Conservation (phyloP, 2,329 filamentous ascomycete species). For the Cordyceps javanica region DNA sequence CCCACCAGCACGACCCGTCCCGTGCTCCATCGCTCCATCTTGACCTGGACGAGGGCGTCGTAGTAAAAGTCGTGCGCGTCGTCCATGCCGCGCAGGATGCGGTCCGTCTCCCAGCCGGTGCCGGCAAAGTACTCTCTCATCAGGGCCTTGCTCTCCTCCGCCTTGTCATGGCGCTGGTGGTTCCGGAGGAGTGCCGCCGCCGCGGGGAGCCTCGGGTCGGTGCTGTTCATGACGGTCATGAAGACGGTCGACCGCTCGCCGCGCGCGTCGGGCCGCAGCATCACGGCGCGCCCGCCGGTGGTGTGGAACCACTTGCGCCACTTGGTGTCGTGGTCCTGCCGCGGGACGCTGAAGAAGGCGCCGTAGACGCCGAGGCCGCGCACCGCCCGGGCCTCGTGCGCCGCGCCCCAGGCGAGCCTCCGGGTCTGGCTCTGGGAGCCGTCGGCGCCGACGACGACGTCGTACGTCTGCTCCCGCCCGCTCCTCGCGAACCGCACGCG, state of each 20-base stretch:
- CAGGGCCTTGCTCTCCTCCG: constrained; percentile 29
- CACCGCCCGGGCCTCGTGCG: constrained; percentile 21
- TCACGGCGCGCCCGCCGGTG: constrained; percentile 29
- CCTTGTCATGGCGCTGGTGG: constrained; percentile 16
- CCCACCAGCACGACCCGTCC: constrained; percentile 38
- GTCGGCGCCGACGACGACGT: constrained; percentile 50
- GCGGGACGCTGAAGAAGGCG: constrained; percentile 36
- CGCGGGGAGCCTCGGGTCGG: constrained; percentile 19
- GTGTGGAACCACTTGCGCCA: constrained; percentile 24
- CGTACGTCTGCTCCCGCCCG: constrained; percentile 35
- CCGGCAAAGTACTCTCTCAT: constrained; percentile 35
- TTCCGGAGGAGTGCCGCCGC: too few relatives aligned
- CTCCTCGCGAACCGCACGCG: constrained; percentile 35
- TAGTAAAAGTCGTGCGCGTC: constrained; percentile 34
- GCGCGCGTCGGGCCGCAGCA: constrained; percentile 21
- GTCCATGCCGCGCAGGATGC: constrained; percentile 30
- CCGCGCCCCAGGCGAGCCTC: constrained; percentile 27
- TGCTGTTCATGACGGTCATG: constrained; percentile 24
- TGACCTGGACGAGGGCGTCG: constrained; percentile 35
- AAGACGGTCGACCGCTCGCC: constrained; percentile 16
- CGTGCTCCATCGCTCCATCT: constrained; percentile 25
- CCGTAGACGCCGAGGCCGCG: constrained; percentile 26
- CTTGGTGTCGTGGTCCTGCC: constrained; percentile 20
- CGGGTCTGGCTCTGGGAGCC: constrained; percentile 45
- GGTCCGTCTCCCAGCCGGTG: constrained; percentile 38